A percentile compares a stretch with the other conserved stretches of the same genome.
phyloP scores from a whole-genome alignment of 108 stramenopile species.

The Cyclotella atomus region DNA sequence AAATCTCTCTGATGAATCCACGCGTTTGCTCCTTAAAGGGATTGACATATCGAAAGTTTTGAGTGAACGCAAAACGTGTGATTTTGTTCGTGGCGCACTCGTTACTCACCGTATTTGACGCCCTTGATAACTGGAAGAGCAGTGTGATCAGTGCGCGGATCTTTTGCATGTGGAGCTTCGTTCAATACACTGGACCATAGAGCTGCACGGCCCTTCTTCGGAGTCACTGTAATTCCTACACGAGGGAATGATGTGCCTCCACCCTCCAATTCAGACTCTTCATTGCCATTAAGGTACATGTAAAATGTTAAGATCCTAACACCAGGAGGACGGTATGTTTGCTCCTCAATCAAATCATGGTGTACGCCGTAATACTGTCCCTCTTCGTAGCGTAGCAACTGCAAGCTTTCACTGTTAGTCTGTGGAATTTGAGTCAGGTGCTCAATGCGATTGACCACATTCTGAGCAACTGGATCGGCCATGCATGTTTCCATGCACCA shows the following conservation, averaged over 20 bases:
- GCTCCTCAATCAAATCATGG: conserved; percentile 62
- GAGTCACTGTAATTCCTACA: conserved; percentile 42
- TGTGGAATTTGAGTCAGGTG: conserved; percentile 52
- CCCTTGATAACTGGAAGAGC: conserved; percentile 62
- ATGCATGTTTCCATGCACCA: conserved; percentile 78
- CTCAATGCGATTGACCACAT: conserved; percentile 63
- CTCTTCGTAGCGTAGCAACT: conserved; percentile 69
- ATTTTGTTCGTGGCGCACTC: too few relatives aligned
- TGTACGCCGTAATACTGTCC: conserved; percentile 74
- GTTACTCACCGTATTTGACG: conserved; percentile 61
- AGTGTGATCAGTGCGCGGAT: conserved; percentile 56
- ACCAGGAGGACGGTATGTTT: conserved; percentile 53
- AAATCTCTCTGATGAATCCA: conserved; percentile 26
- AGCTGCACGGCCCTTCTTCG: conserved; percentile 48
- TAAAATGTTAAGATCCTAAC: conserved; percentile 68
- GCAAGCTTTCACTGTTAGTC: conserved; percentile 76
- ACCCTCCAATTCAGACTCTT: conserved; percentile 60
- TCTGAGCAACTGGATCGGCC: conserved; percentile 46
- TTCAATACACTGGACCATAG: conserved; percentile 60
- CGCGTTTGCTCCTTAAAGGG: conserved; percentile 15
- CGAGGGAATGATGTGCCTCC: conserved; percentile 58
- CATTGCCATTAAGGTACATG: conserved; percentile 67
- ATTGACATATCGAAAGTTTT: too few relatives aligned
- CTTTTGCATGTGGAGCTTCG: conserved; percentile 40
- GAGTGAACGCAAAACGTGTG: too few relatives aligned